phyloP scores from a whole-genome alignment of 441 rosid species.

The Populus trichocarpa region DNA sequence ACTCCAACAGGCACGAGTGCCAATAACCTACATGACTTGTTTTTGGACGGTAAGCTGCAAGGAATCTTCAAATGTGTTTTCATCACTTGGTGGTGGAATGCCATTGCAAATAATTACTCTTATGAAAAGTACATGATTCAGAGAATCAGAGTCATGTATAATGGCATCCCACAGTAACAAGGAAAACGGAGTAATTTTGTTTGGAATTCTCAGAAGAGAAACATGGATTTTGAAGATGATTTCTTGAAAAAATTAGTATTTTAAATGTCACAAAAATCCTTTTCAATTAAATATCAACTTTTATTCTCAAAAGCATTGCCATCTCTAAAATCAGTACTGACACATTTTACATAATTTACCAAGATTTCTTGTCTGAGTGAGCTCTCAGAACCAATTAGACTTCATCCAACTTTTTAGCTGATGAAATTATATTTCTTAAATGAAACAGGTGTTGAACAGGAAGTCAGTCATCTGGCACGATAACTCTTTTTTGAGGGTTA shows the following conservation, averaged over 20 bases:
- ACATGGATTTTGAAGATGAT: not conserved
- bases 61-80: not conserved
- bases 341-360: not conserved
- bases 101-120: not conserved
- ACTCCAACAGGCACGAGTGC: not conserved
- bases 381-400: not conserved
- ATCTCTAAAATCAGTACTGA: not conserved
- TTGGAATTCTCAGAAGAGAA: not conserved
- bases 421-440: not conserved
- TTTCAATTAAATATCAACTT: not conserved
- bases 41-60: not conserved
- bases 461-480: no score
- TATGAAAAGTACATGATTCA: not conserved
- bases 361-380: not conserved
- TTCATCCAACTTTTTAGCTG: not conserved
- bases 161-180: not conserved
- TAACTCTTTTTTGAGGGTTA: not conserved
- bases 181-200: not conserved
- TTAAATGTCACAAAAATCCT: not conserved
- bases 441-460: not conserved
- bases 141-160: not conserved
- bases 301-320: not conserved
- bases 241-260: not conserved
- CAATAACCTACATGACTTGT: not conserved
- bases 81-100: not conserved